Conservation (phyloP, 305 asterid species). For the Fraxinus velutina region DNA sequence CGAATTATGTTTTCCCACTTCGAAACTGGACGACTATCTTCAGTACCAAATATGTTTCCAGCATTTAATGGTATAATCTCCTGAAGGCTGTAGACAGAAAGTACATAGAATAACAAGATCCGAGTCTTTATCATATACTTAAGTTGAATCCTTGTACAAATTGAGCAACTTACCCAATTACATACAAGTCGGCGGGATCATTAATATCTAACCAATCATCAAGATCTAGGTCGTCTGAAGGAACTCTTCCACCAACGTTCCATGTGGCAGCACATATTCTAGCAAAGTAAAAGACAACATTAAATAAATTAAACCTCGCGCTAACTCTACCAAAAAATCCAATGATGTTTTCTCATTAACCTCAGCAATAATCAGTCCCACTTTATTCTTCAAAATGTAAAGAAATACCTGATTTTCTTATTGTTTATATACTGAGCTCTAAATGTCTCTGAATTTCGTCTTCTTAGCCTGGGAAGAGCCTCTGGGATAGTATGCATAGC, state of each 20-base stretch:
- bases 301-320: constrained; percentile 18
- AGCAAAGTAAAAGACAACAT: constrained; percentile 17
- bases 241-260: constrained; percentile 70
- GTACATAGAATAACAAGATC: background rate
- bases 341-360: background rate
- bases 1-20: constrained; percentile 92
- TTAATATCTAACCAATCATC: constrained; percentile 65
- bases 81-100: constrained; percentile 59
- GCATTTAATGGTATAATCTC: constrained; percentile 95
- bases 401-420: constrained; percentile 70
- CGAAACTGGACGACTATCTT: constrained; percentile 75
- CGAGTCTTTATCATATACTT: background rate
- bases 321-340: constrained; percentile 14
- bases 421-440: constrained; percentile 79
- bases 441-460: constrained; percentile 87
- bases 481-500: constrained; percentile 38
- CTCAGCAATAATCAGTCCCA: constrained; percentile 22
- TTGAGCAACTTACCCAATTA: constrained; percentile 54
- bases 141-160: background rate
- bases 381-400: constrained; percentile 21
- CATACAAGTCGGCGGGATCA: constrained; percentile 86
- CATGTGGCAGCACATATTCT: constrained; percentile 74
- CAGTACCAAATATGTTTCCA: constrained; percentile 88
- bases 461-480: constrained; percentile 58
- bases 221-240: constrained; percentile 69